A percentile compares a stretch with the other conserved stretches of the same genome.
Evolutionary conservation across 1,139 yeast species (phyloP).

Genomic region (Pichia sp.): DNA sequence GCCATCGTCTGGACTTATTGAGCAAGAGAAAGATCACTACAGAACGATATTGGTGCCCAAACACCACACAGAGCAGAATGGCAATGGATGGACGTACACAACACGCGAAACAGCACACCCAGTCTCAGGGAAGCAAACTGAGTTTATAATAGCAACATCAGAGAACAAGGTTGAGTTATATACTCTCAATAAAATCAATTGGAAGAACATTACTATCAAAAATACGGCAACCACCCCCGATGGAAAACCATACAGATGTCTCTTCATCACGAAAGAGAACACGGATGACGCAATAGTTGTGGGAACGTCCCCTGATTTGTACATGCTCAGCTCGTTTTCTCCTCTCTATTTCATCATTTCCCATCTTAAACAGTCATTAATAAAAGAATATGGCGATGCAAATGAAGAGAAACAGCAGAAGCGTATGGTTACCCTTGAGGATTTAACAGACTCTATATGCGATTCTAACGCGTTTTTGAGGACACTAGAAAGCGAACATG

Average conservation of each 20-base stretch:
- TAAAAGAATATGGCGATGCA: slow-evolving; percentile 19
- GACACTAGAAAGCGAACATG: slow-evolving; percentile 24
- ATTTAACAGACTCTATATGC: slow-evolving; percentile 39
- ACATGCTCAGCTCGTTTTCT: slow-evolving; percentile 39
- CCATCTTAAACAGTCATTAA: slow-evolving; percentile 29
- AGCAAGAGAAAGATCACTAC: too few species aligned
- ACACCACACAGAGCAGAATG: slow-evolving; percentile 21
- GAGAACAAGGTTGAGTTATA: slow-evolving; percentile 21
- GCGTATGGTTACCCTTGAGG: slow-evolving; percentile 41
- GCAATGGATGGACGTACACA: slow-evolving; percentile 19
- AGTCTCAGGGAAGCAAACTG: not conserved
- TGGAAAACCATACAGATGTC: slow-evolving; percentile 10
- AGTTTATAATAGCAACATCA: slow-evolving; percentile 1
- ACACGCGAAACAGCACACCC: slow-evolving; percentile 7
- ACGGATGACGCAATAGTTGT: slow-evolving; percentile 7
- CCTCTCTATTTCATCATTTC: slow-evolving; percentile 36
- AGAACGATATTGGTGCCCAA: slow-evolving; percentile 5
- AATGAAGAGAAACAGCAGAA: slow-evolving; percentile 7
- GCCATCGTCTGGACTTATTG: too few species aligned
- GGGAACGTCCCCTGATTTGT: slow-evolving; percentile 30
- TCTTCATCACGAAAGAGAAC: slow-evolving; percentile 6
- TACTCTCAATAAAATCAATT: slow-evolving; percentile 27
- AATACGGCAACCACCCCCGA: slow-evolving; percentile 6
- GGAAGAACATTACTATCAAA: slow-evolving; percentile 9
- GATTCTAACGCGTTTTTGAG: slow-evolving; percentile 26